Evolutionary conservation across 2,329 filamentous ascomycete genomes (phyloP), one percentile per base, ranked within the genome.

Genomic region (Alternaria angustiovoidea): DNA sequence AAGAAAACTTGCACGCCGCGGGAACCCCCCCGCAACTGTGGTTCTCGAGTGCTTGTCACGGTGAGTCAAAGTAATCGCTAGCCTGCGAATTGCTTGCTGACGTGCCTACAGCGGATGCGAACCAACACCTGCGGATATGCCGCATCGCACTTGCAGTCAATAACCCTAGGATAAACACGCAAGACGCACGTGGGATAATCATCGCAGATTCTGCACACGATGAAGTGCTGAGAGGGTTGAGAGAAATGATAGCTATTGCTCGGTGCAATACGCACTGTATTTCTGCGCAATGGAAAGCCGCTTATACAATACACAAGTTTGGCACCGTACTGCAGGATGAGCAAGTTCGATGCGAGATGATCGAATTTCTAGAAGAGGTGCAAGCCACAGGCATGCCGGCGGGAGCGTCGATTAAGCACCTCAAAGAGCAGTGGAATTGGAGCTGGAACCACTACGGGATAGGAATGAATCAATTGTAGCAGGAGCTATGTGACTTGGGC

Each of bases 341-440:
- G 1, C 16, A 30, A 11, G 67, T 64, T 41, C 65, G 59, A 20
- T 54, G 41, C 7, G 63, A 61, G 42, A 64, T 67, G 41, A 62
- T 71, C 6, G 46, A 64, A 32, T 71, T 69, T 46, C 47, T 71
- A 18, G 63, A 68, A 22, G 67, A 69, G 43, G 62, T 63, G 11
- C 60, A 68, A 3, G 43, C 46, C 34, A 57, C 61, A 36, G 65
- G 62, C 9, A 69, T 65, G 61, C 54, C 63, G 46, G 69, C 65
- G 18, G 34, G 54, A 22, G 24, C 48, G 20, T 57, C 65, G 11
- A 54, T 66, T 39, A 47, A 59, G 18, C 32, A 55, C 55, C 48
- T 69, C 20, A 58, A 43, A 32, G 53, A 54, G 30, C 53, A 65
- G 26, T 68, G 68, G 67, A 52, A 43, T 8, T 66, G 63, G 63